Percentiles rank a stretch among this genome's conserved stretches.
Conservation (phyloP, 352 stramenopile genomes). For the Phytophthora europaea region DNA sequence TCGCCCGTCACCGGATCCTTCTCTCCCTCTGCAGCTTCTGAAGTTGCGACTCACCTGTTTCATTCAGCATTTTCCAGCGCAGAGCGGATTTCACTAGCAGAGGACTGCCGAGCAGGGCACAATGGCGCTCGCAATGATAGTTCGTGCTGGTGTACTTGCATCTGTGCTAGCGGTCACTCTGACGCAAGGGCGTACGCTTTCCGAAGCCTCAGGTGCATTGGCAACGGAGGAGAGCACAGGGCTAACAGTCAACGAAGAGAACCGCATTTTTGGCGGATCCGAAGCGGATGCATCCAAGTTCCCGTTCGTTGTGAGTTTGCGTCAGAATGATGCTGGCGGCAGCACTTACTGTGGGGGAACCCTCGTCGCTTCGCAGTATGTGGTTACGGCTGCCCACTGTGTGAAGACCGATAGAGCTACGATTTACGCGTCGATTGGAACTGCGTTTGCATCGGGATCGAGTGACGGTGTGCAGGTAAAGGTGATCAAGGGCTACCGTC, state of each 20-base stretch:
- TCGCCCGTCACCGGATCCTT: conserved; percentile 22
- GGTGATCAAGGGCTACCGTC: conserved; percentile 51
- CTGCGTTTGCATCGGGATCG: conserved; percentile 49
- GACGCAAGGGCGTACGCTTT: conserved; percentile 40
- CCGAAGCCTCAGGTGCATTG: conserved; percentile 34
- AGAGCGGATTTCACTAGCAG: conserved; percentile 30
- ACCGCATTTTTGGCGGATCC: conserved; percentile 69
- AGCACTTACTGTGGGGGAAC: conserved; percentile 74
- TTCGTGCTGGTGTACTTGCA: conserved; percentile 24
- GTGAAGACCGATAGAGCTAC: conserved; percentile 50
- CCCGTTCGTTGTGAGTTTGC: conserved; percentile 70
- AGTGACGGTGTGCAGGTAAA: conserved; percentile 60
- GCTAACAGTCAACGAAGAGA: conserved; percentile 48
- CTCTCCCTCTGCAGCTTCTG: conserved; percentile 28
- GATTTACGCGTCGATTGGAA: conserved; percentile 68
- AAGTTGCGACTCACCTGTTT: neutral
- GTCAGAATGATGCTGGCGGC: conserved; percentile 42
- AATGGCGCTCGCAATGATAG: conserved; percentile 34
- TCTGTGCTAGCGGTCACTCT: conserved; percentile 29
- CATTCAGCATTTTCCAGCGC: conserved; percentile 32
- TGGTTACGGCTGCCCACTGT: conserved; percentile 82
- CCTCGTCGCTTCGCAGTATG: conserved; percentile 69
- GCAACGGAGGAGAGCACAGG: conserved; percentile 28
- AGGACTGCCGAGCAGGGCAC: neutral
- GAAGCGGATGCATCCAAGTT: conserved; percentile 62